A percentile compares a stretch with the other conserved stretches of the same genome.
These are phyloP conservation scores for Arthroderma sp. DNA, from an alignment of 2,329 filamentous ascomycete species.

Conservation along the genomic window DNA sequence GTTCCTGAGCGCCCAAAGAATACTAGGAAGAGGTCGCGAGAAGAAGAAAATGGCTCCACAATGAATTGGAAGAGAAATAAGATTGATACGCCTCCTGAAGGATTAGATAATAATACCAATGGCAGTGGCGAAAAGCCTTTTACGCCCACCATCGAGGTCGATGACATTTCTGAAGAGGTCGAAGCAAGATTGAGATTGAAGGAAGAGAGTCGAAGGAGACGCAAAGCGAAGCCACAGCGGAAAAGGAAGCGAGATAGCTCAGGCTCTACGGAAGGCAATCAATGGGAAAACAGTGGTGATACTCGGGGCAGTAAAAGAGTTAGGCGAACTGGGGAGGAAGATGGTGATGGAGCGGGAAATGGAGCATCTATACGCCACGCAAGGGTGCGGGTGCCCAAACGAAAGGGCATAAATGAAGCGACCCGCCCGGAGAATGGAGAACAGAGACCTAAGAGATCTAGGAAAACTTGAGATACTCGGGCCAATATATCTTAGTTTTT, in stretches of 20 bases:
- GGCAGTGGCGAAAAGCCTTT: background rate
- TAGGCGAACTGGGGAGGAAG: too few relatives aligned
- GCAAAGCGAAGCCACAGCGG: conserved; percentile 22
- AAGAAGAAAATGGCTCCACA: conserved; percentile 5
- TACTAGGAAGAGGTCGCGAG: conserved; percentile 13
- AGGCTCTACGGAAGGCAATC: conserved; percentile 9
- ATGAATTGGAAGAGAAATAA: conserved; percentile 13
- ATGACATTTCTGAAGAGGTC: conserved; percentile 35
- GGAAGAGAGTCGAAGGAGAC: conserved; percentile 25
- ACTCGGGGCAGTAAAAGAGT: too few relatives aligned
- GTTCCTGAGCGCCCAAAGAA: conserved; percentile 7
- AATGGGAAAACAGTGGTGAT: background rate
- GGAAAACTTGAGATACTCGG: too few relatives aligned
- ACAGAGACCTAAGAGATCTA: too few relatives aligned
- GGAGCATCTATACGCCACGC: too few relatives aligned
- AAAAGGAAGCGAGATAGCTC: conserved; percentile 31
- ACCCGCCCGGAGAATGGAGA: too few relatives aligned
- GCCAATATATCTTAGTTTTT: too few relatives aligned
- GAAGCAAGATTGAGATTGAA: conserved; percentile 31
- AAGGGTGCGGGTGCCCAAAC: too few relatives aligned
- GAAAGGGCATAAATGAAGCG: too few relatives aligned
- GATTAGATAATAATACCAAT: conserved; percentile 11
- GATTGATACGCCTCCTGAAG: conserved; percentile 9
- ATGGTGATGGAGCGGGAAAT: too few relatives aligned
- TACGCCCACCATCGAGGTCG: conserved; percentile 18